A percentile compares a stretch with the other conserved stretches of the same genome.
phyloP scores from a whole-genome alignment of 1,284 basidiomycete species.

The Trametes versicolor region DNA sequence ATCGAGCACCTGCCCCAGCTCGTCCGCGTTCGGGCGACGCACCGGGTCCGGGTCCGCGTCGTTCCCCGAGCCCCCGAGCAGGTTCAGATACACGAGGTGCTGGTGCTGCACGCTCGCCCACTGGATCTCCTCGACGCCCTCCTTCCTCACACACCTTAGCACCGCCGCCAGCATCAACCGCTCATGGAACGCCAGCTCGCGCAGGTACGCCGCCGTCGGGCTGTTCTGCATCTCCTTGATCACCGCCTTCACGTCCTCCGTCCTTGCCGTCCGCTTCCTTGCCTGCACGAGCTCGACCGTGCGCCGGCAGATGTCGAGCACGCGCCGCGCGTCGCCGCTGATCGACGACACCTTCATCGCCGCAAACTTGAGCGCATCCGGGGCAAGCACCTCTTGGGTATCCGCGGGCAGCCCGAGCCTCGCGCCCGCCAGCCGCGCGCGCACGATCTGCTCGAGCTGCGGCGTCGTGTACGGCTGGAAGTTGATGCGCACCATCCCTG shows the following conservation, averaged over 20 bases:
- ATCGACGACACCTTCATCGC: slow-evolving; percentile 93
- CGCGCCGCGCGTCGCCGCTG: slow-evolving; percentile 94
- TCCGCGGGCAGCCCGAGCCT: slow-evolving; percentile 57
- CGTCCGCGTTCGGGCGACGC: slow-evolving; percentile 61
- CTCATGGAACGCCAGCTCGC: slow-evolving; percentile 86
- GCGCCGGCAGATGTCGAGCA: slow-evolving; percentile 94
- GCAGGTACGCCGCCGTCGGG: slow-evolving; percentile 85
- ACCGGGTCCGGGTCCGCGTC: slow-evolving; percentile 57
- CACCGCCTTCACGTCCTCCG: slow-evolving; percentile 83
- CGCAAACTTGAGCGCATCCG: slow-evolving; percentile 89
- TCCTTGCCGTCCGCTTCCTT: slow-evolving; percentile 65
- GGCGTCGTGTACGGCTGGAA: slow-evolving; percentile 91
- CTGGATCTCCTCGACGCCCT: slow-evolving; percentile 88
- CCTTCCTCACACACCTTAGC: slow-evolving; percentile 83
- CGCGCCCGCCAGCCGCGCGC: slow-evolving; percentile 75
- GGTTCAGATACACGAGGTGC: slow-evolving; percentile 68
- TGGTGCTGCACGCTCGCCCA: slow-evolving; percentile 85
- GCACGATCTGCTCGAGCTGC: slow-evolving; percentile 90
- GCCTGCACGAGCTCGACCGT: slow-evolving; percentile 83
- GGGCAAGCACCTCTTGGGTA: slow-evolving; percentile 65
- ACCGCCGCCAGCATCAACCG: slow-evolving; percentile 91
- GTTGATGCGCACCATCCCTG: slow-evolving; percentile 95
- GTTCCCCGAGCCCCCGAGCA: slow-evolving; percentile 54
- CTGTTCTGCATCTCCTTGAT: slow-evolving; percentile 93
- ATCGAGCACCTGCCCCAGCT: slow-evolving; percentile 71